These are phyloP conservation scores for Apiospora pterosperma DNA, from an alignment of 2,329 filamentous ascomycete genomes.

Conservation along the genomic window DNA sequence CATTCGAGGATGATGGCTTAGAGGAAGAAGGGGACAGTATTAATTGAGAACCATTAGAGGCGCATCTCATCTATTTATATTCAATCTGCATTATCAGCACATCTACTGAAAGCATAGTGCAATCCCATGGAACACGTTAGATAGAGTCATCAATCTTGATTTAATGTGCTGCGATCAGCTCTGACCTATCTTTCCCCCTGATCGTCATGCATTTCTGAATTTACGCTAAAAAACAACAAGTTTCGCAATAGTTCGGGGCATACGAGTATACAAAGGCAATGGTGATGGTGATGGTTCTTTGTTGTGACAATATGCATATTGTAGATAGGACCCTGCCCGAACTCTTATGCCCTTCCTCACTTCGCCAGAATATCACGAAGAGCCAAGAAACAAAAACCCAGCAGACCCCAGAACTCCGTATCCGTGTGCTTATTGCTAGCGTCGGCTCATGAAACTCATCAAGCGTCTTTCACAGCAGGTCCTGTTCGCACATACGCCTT, in stretches of 20 bases:
- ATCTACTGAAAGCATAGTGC: neutral
- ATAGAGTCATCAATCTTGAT: neutral
- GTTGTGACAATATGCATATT: neutral
- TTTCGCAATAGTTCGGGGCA: neutral
- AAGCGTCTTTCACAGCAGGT: neutral
- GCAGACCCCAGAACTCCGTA: conserved; percentile 2
- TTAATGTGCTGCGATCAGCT: neutral
- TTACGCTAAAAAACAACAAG: neutral
- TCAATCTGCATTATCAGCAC: too few species aligned
- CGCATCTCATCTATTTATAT: too few species aligned
- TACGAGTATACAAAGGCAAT: neutral
- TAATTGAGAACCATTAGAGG: neutral
- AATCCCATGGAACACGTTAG: neutral
- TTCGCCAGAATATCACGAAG: neutral
- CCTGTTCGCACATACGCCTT: conserved; percentile 1
- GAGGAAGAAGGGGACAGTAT: neutral
- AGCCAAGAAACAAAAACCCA: neutral
- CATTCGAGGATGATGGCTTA: neutral
- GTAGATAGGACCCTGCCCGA: neutral
- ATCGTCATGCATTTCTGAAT: neutral
- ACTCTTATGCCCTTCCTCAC: neutral
- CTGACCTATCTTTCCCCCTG: too few species aligned
- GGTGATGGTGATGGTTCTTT: neutral
- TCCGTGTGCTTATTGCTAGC: neutral
- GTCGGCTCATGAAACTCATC: neutral